A percentile compares a stretch with the other conserved stretches of the same genome.
Conservation (phyloP, 1,284 basidiomycete genomes). For the Cutaneotrichosporon dermatis region DNA sequence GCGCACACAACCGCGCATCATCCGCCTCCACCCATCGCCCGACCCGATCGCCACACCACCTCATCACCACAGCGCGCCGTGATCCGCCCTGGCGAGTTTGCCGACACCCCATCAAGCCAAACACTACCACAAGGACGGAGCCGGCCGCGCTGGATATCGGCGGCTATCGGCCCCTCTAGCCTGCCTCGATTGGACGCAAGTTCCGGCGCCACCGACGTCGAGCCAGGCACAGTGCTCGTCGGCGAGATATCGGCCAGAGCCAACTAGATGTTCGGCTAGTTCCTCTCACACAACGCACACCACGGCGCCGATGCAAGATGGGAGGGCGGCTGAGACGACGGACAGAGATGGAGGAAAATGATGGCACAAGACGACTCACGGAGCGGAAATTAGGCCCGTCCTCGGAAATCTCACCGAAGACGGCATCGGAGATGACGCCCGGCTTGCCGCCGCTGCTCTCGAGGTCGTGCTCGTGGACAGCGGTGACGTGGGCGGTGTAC, state of each 20-base stretch:
- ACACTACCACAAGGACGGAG: no score
- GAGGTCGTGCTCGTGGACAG: no score
- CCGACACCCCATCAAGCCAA: no score
- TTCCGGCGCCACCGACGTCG: neutral
- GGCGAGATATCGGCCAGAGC: neutral
- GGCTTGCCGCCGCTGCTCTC: neutral
- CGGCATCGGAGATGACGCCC: constrained; percentile 19
- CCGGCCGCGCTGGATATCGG: neutral
- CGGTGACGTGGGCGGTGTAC: no score
- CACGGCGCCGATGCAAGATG: no score
- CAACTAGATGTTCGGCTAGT: no score
- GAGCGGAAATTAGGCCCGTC: constrained; percentile 30
- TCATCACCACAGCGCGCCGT: no score
- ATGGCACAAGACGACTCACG: constrained; percentile 1
- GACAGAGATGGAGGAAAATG: neutral
- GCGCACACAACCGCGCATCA: neutral
- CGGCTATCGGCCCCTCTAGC: neutral
- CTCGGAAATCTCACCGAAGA: constrained; percentile 25
- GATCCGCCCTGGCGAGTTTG: no score
- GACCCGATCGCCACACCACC: no score
- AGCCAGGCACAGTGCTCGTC: neutral
- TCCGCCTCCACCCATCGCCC: neutral
- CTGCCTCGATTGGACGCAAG: constrained; percentile 1
- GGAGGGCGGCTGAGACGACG: neutral
- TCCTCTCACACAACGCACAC: no score